Conservation (phyloP, 305 asterid species). For the Solanum hybrid region DNA sequence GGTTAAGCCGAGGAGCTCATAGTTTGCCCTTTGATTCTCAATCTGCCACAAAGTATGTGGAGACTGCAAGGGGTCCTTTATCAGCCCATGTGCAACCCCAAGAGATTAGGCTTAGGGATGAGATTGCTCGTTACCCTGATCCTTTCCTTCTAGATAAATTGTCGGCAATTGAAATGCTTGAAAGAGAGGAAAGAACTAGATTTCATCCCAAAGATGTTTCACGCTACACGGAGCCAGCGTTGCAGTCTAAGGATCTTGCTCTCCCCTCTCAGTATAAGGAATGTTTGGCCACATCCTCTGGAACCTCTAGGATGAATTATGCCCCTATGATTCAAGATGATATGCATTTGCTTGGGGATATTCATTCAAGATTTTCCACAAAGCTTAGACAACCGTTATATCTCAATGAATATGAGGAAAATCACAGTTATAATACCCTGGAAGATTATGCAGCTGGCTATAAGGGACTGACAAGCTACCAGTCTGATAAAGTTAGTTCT, state of each 20-base stretch:
- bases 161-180: slow-evolving; percentile 10
- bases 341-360: slow-evolving; percentile 3
- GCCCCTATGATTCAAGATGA: slow-evolving; percentile 5
- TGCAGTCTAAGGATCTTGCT: slow-evolving; percentile 5
- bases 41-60: neutral
- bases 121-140: slow-evolving; percentile 10
- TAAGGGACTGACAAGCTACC: slow-evolving; percentile 7
- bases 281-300: neutral
- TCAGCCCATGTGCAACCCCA: neutral
- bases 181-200: slow-evolving; percentile 8
- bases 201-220: slow-evolving; percentile 8
- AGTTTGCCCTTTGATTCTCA: neutral
- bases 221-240: slow-evolving; percentile 3
- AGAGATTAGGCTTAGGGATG: neutral
- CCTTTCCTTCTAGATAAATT: slow-evolving; percentile 11
- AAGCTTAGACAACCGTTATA: slow-evolving; percentile 1
- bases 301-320: slow-evolving; percentile 14
- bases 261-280: slow-evolving; percentile 8
- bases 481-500: slow-evolving; percentile 2
- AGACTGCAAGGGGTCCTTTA: neutral
- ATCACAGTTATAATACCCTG: slow-evolving; percentile 3
- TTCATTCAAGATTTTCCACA: slow-evolving; percentile 8
- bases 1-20: neutral
- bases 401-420: neutral
- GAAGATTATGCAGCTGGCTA: slow-evolving; percentile 4